Conservation (phyloP, 2,329 filamentous ascomycete genomes). For the Coniella vitis region DNA sequence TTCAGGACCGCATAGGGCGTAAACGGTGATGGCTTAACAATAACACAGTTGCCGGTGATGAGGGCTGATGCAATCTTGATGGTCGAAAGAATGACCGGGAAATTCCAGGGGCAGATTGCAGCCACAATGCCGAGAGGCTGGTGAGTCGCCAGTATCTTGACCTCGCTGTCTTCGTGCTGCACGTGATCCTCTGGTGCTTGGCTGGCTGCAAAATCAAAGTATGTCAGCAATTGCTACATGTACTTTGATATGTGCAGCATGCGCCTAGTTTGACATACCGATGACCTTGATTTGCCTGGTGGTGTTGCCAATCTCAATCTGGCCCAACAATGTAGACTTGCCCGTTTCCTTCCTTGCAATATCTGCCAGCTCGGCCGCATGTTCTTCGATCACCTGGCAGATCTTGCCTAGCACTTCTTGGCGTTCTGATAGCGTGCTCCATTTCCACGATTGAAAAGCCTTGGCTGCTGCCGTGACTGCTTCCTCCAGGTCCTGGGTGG, state of each 20-base stretch:
- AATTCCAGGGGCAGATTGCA: slow-evolving; percentile 58
- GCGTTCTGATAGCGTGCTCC: slow-evolving; percentile 36
- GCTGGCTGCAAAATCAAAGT: slow-evolving; percentile 16
- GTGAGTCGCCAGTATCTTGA: slow-evolving; percentile 35
- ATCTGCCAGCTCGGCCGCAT: slow-evolving; percentile 35
- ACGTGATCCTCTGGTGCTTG: slow-evolving; percentile 37
- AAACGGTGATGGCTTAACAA: slow-evolving; percentile 44
- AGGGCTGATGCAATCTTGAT: slow-evolving; percentile 45
- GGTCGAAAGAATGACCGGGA: slow-evolving; percentile 38
- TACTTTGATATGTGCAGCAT: no score
- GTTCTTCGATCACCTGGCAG: slow-evolving; percentile 31
- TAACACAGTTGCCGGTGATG: slow-evolving; percentile 46
- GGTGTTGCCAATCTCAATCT: slow-evolving; percentile 31
- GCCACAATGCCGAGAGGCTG: slow-evolving; percentile 42
- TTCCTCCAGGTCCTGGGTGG: slow-evolving; percentile 34
- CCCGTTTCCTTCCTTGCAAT: slow-evolving; percentile 43
- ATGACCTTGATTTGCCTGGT: slow-evolving; percentile 32
- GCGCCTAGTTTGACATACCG: slow-evolving; percentile 20
- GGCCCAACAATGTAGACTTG: slow-evolving; percentile 38
- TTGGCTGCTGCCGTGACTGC: slow-evolving; percentile 37
- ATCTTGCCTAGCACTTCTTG: slow-evolving; percentile 32
- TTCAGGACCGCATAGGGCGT: slow-evolving; percentile 45
- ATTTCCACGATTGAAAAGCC: slow-evolving; percentile 41
- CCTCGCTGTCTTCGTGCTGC: slow-evolving; percentile 38
- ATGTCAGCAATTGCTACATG: background rate